Base-by-base conservation (phyloP, 179 eudicot genomes). In the Beta lomatogona region DNA sequence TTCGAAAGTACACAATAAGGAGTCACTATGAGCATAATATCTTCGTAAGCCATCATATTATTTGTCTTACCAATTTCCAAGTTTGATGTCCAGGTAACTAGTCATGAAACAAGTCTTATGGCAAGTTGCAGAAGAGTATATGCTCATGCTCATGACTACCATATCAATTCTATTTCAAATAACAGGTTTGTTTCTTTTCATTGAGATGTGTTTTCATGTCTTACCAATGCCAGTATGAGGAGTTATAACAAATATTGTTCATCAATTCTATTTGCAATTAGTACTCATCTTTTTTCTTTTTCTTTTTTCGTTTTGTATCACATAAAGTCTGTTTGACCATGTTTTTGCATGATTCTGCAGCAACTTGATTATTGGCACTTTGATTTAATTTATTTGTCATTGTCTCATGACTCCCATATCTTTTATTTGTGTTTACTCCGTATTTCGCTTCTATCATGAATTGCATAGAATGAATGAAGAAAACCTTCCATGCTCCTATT, bases 131-230 rank as follows among this genome's bases (percentile, higher is more conserved):
- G 97, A 85, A 91, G 97, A 87, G 94, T 94, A 77, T 94, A 93
- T 82, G 97, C 97, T 66, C 97, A 94, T 89, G 98, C 98, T 28
- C 98, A 94, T 86, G 98, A 94, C 82, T 94, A 93, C 80, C 97
- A 94, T 90, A 68, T 68, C 61, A 91, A 91, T 81, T 91, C 95
- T 53, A 90, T 91, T 73, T 91, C 95, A 73, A 89, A 90, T 86
- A 91, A 91, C 88, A 91, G 95, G 95, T 89, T 75, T 46, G 77
- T 76, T 25, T 52, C 31, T 53, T 12, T 58, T 48, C 22, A 14
- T 25, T 4, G 50, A 46, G 50, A 46, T 55, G 75, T 28, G 10
- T 16, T n/a, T 79, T 28, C 31, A 45, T 52, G 73, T 36, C 70
- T 65, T 22, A 4, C 46, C 19, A 55, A 44, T 36, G 48, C 70